Conservation (phyloP, 2,329 filamentous ascomycete genomes). For the Trichoderma sp. region DNA sequence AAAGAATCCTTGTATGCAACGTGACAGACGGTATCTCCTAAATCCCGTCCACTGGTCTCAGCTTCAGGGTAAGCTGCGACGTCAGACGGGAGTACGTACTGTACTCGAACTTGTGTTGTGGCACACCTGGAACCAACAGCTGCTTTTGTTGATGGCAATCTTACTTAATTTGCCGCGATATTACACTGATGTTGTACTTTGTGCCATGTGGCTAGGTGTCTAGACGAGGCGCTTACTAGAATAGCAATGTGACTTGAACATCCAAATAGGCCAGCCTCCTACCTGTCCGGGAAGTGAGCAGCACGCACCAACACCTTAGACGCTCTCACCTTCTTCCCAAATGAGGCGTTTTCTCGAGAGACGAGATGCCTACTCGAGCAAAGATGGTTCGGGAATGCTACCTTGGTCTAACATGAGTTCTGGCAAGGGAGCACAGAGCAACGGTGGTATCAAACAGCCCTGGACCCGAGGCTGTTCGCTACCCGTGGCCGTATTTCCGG, state of each 20-base stretch:
- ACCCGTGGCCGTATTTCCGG: neutral
- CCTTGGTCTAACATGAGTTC: neutral
- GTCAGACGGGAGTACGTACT: neutral
- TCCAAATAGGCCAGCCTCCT: neutral
- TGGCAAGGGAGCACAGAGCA: neutral
- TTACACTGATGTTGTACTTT: neutral
- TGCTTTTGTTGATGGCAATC: neutral
- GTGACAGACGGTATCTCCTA: neutral
- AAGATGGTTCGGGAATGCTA: neutral
- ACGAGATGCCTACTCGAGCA: neutral
- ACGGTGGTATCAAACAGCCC: neutral
- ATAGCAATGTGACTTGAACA: neutral
- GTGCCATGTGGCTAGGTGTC: neutral
- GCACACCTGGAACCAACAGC: neutral
- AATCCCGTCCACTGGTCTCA: neutral
- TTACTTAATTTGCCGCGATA: neutral
- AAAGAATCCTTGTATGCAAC: neutral
- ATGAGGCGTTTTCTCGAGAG: neutral
- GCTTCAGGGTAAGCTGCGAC: constrained; percentile 4
- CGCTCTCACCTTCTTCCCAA: neutral
- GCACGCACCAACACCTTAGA: neutral
- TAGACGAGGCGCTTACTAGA: neutral
- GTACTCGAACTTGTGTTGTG: neutral
- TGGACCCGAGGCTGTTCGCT: neutral
- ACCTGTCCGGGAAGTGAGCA: neutral